Evolutionary conservation across 2,329 filamentous ascomycete species (phyloP).

Genomic region (Diaporthe batatas): DNA sequence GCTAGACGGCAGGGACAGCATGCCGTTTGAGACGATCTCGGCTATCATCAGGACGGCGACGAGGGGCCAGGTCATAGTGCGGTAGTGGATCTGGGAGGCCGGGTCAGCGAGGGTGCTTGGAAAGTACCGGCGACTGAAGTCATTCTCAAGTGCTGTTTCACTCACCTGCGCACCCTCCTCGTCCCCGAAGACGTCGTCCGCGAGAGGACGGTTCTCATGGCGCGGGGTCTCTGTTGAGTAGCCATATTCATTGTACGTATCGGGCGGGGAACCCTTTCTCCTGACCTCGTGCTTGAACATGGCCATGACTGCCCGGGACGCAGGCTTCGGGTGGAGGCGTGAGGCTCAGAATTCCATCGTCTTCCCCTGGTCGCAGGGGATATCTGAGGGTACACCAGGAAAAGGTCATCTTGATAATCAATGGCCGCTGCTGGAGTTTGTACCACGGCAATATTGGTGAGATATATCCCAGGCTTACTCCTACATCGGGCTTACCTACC

Average conservation of each 20-base stretch:
- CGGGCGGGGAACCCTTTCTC: conserved; percentile 15
- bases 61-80: conserved; percentile 65
- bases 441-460: neutral
- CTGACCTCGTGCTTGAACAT: conserved; percentile 20
- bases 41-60: conserved; percentile 68
- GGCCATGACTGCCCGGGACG: no score
- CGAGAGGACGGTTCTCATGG: neutral
- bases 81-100: conserved; percentile 62
- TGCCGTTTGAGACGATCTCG: conserved; percentile 67
- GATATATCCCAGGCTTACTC: neutral
- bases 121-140: neutral
- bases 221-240: neutral
- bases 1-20: conserved; percentile 65
- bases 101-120: neutral
- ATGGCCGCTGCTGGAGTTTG: neutral
- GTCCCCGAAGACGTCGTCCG: conserved; percentile 36
- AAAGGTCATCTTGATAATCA: neutral
- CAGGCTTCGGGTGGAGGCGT: neutral
- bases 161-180: conserved; percentile 39
- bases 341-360: neutral
- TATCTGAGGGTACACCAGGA: neutral
- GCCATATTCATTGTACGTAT: conserved; percentile 25
- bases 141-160: neutral
- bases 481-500: neutral
- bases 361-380: neutral